Evolutionary conservation across 805 yeast species (phyloP).

Genomic region (Debaryomyces tyrocola): DNA sequence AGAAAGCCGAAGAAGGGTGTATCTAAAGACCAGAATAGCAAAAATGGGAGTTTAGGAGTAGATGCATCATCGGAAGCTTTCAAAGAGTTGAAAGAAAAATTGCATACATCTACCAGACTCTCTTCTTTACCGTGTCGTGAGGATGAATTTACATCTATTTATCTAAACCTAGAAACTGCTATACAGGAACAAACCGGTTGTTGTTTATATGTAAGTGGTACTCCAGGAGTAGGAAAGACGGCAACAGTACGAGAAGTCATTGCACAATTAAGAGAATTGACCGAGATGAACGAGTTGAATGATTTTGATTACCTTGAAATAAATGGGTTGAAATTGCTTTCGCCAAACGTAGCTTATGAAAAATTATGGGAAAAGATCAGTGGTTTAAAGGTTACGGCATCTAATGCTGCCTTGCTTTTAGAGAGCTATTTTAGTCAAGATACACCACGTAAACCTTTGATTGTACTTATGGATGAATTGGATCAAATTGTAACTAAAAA

Average conservation of each 20-base stretch:
- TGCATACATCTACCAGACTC: conserved; percentile 46
- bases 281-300: conserved; percentile 24
- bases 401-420: conserved; percentile 63
- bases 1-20: conserved; percentile 7
- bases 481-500: conserved; percentile 86
- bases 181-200: conserved; percentile 72
- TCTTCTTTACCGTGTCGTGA: conserved; percentile 81
- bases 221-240: conserved; percentile 98
- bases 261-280: conserved; percentile 52
- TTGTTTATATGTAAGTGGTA: conserved; percentile 89
- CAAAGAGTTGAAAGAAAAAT: conserved; percentile 38
- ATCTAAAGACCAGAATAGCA: conserved; percentile 13
- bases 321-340: conserved; percentile 82
- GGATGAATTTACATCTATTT: conserved; percentile 71
- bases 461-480: conserved; percentile 85
- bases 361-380: conserved; percentile 75
- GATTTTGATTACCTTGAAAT: conserved; percentile 78
- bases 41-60: conserved; percentile 3
- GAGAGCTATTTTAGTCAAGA: conserved; percentile 63
- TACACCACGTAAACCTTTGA: conserved; percentile 51
- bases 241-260: conserved; percentile 89
- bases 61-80: conserved; percentile 31
- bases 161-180: conserved; percentile 67
- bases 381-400: conserved; percentile 54
- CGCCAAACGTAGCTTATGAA: conserved; percentile 82